Conservation (phyloP, 305 asterid genomes). For the Plantago lanceolata region DNA sequence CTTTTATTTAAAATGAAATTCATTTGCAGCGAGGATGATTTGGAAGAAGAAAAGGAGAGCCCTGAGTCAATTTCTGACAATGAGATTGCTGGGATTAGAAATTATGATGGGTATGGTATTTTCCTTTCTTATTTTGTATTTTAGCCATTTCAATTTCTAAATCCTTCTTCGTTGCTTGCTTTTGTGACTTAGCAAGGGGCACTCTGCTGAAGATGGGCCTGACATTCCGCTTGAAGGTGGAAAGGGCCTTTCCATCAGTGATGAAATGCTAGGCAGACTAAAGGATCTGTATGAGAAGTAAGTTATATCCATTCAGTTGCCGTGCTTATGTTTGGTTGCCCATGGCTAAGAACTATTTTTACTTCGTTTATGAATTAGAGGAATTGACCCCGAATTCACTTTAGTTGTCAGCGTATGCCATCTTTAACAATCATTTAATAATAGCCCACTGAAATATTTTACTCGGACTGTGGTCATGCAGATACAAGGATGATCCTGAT, state of each 20-base stretch:
- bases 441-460: slow-evolving; percentile 20
- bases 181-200: slow-evolving; percentile 43
- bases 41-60: slow-evolving; percentile 35
- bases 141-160: slow-evolving; percentile 21
- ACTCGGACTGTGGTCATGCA: slow-evolving; percentile 21
- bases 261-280: slow-evolving; percentile 47
- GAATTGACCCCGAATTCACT: slow-evolving; percentile 15
- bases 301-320: slow-evolving; percentile 28
- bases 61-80: slow-evolving; percentile 28
- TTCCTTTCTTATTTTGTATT: slow-evolving; percentile 17
- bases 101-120: slow-evolving; percentile 37
- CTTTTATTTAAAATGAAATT: slow-evolving; percentile 19
- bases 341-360: neutral
- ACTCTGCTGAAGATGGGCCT: slow-evolving; percentile 34
- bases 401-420: slow-evolving; percentile 8
- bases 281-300: slow-evolving; percentile 71
- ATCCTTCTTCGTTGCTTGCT: slow-evolving; percentile 24
- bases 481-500: slow-evolving; percentile 57
- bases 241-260: slow-evolving; percentile 33
- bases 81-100: slow-evolving; percentile 28
- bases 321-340: neutral
- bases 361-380: neutral
- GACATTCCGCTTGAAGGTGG: slow-evolving; percentile 35
- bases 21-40: slow-evolving; percentile 36
- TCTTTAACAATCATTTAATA: slow-evolving; percentile 17